These are phyloP conservation scores for Penicilliopsis zonata DNA, from an alignment of 495 filamentous ascomycete species.

Conservation along the genomic window DNA sequence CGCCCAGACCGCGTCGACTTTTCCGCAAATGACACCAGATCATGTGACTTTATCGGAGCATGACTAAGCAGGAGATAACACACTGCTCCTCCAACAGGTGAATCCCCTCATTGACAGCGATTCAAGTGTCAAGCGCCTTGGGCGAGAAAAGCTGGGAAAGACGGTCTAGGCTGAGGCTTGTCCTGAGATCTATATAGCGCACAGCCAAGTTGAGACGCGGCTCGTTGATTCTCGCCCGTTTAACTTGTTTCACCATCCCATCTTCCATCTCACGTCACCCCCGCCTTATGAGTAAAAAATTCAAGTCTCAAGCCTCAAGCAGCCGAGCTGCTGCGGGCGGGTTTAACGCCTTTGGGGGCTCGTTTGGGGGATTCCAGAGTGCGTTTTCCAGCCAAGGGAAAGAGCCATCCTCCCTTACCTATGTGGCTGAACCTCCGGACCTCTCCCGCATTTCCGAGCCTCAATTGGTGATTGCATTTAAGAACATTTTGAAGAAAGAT, in stretches of 20 bases:
- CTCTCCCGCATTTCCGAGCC: conserved; percentile 64
- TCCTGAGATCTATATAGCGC: no score
- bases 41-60: conserved; percentile 24
- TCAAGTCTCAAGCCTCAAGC: conserved; percentile 63
- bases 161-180: no score
- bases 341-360: conserved; percentile 36
- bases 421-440: conserved; percentile 75
- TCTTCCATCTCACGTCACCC: conserved; percentile 10
- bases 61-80: conserved; percentile 1
- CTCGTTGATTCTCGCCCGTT: conserved; percentile 1
- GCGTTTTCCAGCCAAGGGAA: conserved; percentile 34
- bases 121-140: no score
- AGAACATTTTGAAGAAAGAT: conserved; percentile 87
- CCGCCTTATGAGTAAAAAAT: conserved; percentile 55
- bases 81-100: no score
- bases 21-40: conserved; percentile 26
- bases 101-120: no score
- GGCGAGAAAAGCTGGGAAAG: no score
- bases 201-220: no score
- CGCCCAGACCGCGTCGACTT: conserved; percentile 11
- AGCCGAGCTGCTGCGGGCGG: conserved; percentile 46
- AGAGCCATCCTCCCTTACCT: conserved; percentile 56
- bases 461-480: conserved; percentile 76
- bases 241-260: neutral
- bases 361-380: conserved; percentile 31